Evolutionary conservation across 768 basidiomycete species (phyloP).

Genomic region (Imleria badia): DNA sequence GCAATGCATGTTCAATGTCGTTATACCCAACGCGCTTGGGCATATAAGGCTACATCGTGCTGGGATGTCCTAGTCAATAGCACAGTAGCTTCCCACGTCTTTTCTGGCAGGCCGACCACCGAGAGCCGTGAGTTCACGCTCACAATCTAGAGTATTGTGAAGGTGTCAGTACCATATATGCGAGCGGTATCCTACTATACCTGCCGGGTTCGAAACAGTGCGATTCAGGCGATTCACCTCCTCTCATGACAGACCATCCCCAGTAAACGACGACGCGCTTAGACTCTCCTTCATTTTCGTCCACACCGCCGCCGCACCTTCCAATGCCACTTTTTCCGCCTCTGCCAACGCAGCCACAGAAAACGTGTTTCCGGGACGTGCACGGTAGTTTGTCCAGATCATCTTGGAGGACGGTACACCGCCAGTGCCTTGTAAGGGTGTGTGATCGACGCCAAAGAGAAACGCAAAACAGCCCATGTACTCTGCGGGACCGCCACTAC

Average conservation of each 20-base stretch:
- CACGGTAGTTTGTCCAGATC: slow-evolving; percentile 27
- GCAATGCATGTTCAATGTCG: background rate
- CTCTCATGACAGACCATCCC: slow-evolving; percentile 38
- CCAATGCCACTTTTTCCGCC: slow-evolving; percentile 50
- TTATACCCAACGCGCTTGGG: background rate
- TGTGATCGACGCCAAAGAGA: slow-evolving; percentile 36
- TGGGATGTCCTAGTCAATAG: background rate
- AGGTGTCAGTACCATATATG: background rate
- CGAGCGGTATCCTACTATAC: background rate
- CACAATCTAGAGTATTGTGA: too few species aligned
- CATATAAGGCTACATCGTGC: background rate
- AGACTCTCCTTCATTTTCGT: slow-evolving; percentile 45
- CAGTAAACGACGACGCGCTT: slow-evolving; percentile 14
- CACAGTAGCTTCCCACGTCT: background rate
- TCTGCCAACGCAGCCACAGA: slow-evolving; percentile 40
- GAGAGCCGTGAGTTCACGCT: background rate
- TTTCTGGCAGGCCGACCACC: too few species aligned
- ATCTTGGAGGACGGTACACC: slow-evolving; percentile 26
- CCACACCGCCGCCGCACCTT: slow-evolving; percentile 50
- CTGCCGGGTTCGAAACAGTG: background rate
- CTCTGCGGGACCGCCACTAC: slow-evolving; percentile 25
- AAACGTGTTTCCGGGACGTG: slow-evolving; percentile 26
- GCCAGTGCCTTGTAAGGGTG: background rate
- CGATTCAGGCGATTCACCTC: slow-evolving; percentile 31
- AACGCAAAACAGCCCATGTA: slow-evolving; percentile 73